Conservation (phyloP, 208 protist genomes). For the Acanthamoeba triangularis region DNA sequence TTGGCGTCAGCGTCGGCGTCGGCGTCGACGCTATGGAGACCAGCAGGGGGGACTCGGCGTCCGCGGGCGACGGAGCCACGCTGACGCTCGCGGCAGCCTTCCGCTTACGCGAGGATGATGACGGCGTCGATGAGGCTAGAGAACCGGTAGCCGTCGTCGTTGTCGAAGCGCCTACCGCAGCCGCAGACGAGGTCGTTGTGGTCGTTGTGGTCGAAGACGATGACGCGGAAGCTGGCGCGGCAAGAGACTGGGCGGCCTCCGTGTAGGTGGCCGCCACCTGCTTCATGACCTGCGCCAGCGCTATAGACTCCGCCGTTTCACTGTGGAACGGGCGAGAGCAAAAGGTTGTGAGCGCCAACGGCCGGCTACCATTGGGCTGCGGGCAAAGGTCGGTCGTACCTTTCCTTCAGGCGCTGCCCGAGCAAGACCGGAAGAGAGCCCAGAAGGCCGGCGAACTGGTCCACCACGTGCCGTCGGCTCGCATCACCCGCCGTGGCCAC, state of each 20-base stretch:
- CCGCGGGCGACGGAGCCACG: background rate
- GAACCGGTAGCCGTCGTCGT: background rate
- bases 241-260: background rate
- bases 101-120: background rate
- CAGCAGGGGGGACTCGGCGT: background rate
- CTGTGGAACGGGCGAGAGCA: background rate
- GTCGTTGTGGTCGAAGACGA: too few species aligned
- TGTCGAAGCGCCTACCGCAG: too few species aligned
- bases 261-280: background rate
- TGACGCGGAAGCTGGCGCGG: too few species aligned
- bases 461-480: background rate
- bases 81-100: background rate
- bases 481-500: too few species aligned
- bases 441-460: background rate
- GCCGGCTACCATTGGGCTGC: too few species aligned
- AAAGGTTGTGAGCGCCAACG: background rate
- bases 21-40: background rate
- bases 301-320: background rate
- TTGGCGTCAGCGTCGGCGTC: background rate
- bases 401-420: background rate
- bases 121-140: background rate
- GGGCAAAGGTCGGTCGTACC: background rate
- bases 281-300: background rate
- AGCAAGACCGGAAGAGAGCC: constrained; percentile 12
- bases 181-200: too few species aligned